Percentiles rank a stretch among this genome's conserved stretches.
These are phyloP conservation scores for Pelargonium cotyledonis DNA, from an alignment of 441 rosid genomes.

Conservation along the genomic window DNA sequence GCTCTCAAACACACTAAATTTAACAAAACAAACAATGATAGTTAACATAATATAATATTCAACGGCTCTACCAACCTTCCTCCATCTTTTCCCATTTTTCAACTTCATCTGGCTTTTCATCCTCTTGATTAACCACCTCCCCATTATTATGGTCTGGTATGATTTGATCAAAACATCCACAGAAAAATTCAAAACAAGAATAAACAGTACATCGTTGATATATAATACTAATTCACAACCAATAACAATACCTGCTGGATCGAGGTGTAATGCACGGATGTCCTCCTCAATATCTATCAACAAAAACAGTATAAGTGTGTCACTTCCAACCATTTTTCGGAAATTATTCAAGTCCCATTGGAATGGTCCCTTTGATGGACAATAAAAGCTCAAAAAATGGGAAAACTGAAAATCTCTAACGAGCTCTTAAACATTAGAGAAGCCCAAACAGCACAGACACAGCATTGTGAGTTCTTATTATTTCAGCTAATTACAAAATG, in stretches of 20 bases:
- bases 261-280: slow-evolving; percentile 1
- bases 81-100: slow-evolving; percentile 19
- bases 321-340: background rate
- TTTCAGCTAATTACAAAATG: background rate
- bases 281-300: slow-evolving; percentile 14
- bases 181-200: background rate
- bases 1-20: slow-evolving; percentile 2
- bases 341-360: background rate
- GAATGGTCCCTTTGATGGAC: background rate
- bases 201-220: background rate
- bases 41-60: background rate
- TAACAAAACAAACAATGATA: slow-evolving; percentile 6
- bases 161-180: slow-evolving; percentile 8
- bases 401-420: background rate
- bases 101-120: slow-evolving; percentile 18
- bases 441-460: background rate
- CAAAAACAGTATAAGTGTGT: background rate
- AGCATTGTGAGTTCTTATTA: too few species aligned
- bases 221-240: background rate
- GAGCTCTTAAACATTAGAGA: background rate
- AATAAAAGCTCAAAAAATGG: background rate
- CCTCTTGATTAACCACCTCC: slow-evolving; percentile 17
- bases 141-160: slow-evolving; percentile 21
- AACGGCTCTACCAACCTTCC: slow-evolving; percentile 22
- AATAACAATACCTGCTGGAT: background rate